Base-by-base conservation (phyloP, 1,284 basidiomycete species). In the Tetrapyrgos nigripes region DNA sequence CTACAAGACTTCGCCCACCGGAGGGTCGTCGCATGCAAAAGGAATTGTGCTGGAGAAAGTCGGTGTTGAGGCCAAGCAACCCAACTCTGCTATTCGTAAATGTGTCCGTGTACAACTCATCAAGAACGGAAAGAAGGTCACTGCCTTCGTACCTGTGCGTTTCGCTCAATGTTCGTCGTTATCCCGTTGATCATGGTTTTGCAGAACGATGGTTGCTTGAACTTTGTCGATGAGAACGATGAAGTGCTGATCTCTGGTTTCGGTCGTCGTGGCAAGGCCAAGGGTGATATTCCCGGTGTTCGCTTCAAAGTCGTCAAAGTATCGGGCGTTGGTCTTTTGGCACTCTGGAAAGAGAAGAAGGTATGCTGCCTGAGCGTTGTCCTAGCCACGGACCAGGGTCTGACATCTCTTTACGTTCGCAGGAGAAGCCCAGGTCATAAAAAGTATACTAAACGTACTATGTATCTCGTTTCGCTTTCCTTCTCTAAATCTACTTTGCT, bases 101-200 rank as follows among this genome's bases (percentile, higher is more conserved):
- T 99, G 97, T 86, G 97, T 99, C 69, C 94, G 97, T 84, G 97
- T 99, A 64, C 97, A 99, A 77, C 87, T 99, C 72, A 99, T 99
- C 82, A 99, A 99, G 89, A 99, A 99, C 85, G 97, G 97, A 73
- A 99, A 99, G 92, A 98, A 99, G 82, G 95, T 96, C 74, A 96
- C 95, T 63, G 94, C 94, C 71, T 97, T 76, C 77, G 85, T 87
- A 29, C 85, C 85, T 35, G 85, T 87, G 68, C 64, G 86, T 80
- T 13, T 28, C 23, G 9, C 13, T 37, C 28, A 40, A 57, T 53
- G 52, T 52, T 56, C 31, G 55, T 50, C 23, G 13, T 9, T 19
- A 13, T 44, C n/a, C 23, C 26, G 17, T 29, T 62, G 58, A 50
- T 66, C 65, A 61, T 73, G 67, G 66, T 45, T 54, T 26, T 37